Percentiles rank a stretch among this genome's conserved stretches.
phyloP scores from a whole-genome alignment of 371 early-diverging fungal genomes.

The Rhizopus delemar region DNA sequence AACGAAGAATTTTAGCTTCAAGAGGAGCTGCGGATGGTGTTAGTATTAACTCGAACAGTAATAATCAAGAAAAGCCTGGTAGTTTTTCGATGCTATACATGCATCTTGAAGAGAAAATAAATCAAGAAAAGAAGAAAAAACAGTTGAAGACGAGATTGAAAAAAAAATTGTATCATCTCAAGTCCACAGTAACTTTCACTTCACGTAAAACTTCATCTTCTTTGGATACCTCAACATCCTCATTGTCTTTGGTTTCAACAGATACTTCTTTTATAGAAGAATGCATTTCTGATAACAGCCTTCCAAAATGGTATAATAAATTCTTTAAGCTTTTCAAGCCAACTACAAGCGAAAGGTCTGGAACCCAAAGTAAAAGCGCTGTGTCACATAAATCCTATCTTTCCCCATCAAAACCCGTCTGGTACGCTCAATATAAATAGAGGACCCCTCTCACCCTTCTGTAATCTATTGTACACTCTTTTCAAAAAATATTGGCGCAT shows the following conservation, averaged over 20 bases:
- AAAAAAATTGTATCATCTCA: conserved; percentile 14
- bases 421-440: conserved; percentile 29
- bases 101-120: background rate
- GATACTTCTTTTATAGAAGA: background rate
- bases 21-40: background rate
- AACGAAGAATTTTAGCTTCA: background rate
- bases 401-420: conserved; percentile 19
- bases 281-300: background rate
- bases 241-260: background rate
- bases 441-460: conserved; percentile 15
- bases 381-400: background rate
- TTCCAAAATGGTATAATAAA: conserved; percentile 16
- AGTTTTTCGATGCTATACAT: background rate
- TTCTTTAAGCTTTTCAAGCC: conserved; percentile 24
- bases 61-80: background rate
- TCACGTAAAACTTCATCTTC: background rate
- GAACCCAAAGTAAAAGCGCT: background rate
- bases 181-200: background rate
- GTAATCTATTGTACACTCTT: background rate
- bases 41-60: background rate
- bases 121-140: background rate
- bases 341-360: background rate
- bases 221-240: conserved; percentile 1
- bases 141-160: conserved; percentile 13
- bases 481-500: too few relatives aligned